phyloP scores from a whole-genome alignment of 2,329 filamentous ascomycete species.

The Rhynchosporium graminicola region DNA sequence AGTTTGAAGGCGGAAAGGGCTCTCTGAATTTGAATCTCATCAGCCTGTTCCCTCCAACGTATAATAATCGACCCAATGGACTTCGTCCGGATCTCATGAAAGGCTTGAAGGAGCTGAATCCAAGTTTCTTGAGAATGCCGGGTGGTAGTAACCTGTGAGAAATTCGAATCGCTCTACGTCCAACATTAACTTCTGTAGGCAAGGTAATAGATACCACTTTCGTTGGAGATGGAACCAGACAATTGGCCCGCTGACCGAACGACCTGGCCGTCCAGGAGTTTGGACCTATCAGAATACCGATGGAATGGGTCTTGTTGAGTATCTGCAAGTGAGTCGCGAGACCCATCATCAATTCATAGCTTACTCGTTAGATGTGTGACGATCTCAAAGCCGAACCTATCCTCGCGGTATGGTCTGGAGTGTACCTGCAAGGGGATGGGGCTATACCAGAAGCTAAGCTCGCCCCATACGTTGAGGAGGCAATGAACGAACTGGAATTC shows the following conservation, averaged over 20 bases:
- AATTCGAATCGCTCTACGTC: neutral
- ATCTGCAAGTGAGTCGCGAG: neutral
- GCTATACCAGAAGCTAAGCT: too few relatives aligned
- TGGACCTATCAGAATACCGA: neutral
- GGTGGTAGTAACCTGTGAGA: neutral
- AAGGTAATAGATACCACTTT: neutral
- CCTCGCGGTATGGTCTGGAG: too few relatives aligned
- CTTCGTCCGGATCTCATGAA: neutral
- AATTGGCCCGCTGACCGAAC: neutral
- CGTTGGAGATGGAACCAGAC: neutral
- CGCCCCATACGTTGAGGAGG: too few relatives aligned
- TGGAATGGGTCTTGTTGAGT: neutral
- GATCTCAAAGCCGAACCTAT: neutral
- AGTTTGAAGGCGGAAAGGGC: neutral
- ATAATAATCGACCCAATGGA: constrained; percentile 2
- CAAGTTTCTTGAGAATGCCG: neutral
- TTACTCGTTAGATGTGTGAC: neutral
- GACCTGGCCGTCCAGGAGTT: neutral
- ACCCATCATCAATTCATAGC: too few relatives aligned
- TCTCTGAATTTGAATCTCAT: neutral
- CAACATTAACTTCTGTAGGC: neutral
- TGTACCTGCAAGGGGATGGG: too few relatives aligned
- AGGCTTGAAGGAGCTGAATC: neutral
- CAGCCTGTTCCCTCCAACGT: constrained; percentile 2
- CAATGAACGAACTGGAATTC: too few relatives aligned